Evolutionary conservation across 306 rosid genomes (phyloP).

Genomic region (Erythrophleum fordii): DNA sequence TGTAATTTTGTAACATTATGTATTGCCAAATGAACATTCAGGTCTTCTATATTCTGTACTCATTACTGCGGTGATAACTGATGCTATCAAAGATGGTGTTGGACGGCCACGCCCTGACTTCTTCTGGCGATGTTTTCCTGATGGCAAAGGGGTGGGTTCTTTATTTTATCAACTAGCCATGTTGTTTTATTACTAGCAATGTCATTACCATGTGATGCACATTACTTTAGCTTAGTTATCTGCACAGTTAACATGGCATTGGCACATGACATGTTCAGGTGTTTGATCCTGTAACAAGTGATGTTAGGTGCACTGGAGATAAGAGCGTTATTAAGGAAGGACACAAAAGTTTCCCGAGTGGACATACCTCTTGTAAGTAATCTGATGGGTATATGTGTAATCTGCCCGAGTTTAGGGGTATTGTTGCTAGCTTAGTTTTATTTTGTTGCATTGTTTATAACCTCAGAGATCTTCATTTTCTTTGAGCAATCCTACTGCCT

Average conservation of each 20-base stretch:
- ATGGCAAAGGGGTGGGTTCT: slow-evolving; percentile 78
- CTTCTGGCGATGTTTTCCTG: slow-evolving; percentile 97
- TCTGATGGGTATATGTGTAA: slow-evolving; percentile 22
- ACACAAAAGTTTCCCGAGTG: slow-evolving; percentile 97
- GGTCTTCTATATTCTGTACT: slow-evolving; percentile 87
- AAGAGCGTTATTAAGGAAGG: slow-evolving; percentile 82
- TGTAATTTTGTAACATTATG: not conserved
- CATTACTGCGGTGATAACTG: slow-evolving; percentile 83
- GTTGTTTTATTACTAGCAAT: slow-evolving; percentile 12
- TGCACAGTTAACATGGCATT: slow-evolving; percentile 32
- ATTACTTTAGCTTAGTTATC: slow-evolving; percentile 27
- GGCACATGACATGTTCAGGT: slow-evolving; percentile 57
- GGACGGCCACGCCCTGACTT: slow-evolving; percentile 97
- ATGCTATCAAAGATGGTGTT: slow-evolving; percentile 90
- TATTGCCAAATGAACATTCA: slow-evolving; percentile 47
- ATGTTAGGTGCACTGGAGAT: slow-evolving; percentile 73
- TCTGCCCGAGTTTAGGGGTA: not conserved
- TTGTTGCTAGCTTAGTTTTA: slow-evolving; percentile 1
- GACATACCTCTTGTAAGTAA: slow-evolving; percentile 90
- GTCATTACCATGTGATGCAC: slow-evolving; percentile 22
- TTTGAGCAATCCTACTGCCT: slow-evolving; percentile 10
- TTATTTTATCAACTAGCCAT: slow-evolving; percentile 1
- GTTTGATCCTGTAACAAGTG: slow-evolving; percentile 56
- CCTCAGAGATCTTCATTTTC: not conserved
- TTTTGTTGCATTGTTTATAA: slow-evolving; percentile 3